These are phyloP conservation scores for Thamnidium elegans DNA, from an alignment of 192 early-diverging fungal genomes.

Conservation along the genomic window DNA sequence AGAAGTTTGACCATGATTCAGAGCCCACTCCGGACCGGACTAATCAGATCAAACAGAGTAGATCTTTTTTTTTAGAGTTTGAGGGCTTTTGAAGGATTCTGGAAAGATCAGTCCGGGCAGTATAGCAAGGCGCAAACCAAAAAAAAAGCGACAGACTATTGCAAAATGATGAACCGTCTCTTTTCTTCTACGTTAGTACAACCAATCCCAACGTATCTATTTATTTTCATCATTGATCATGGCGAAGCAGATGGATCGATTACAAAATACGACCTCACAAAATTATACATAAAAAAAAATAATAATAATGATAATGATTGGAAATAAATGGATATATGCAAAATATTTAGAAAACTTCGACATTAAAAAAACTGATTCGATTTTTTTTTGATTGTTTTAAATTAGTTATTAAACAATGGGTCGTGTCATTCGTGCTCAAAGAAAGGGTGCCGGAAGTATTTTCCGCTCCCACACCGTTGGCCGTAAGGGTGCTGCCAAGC, in stretches of 20 bases:
- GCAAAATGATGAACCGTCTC: no score
- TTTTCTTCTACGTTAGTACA: no score
- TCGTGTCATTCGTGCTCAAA: conserved; percentile 98
- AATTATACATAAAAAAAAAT: background rate
- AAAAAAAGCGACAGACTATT: no score
- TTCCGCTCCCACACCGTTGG: conserved; percentile 95
- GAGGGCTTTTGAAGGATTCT: no score
- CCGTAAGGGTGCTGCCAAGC: conserved; percentile 94
- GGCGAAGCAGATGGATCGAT: background rate
- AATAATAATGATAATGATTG: conserved; percentile 5
- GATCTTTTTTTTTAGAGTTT: no score
- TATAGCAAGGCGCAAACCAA: no score
- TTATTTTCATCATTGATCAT: no score
- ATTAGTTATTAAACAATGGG: conserved; percentile 62
- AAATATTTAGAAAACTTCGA: background rate
- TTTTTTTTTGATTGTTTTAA: background rate
- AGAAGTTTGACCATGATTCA: no score
- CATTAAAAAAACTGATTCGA: background rate
- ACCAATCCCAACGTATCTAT: no score
- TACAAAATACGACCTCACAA: background rate
- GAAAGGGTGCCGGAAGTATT: conserved; percentile 94
- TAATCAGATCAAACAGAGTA: background rate
- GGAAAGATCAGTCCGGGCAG: no score
- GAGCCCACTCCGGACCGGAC: conserved; percentile 48
- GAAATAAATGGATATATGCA: background rate